Base-by-base conservation (phyloP, 768 basidiomycete species). In the Mycena alexandri region DNA sequence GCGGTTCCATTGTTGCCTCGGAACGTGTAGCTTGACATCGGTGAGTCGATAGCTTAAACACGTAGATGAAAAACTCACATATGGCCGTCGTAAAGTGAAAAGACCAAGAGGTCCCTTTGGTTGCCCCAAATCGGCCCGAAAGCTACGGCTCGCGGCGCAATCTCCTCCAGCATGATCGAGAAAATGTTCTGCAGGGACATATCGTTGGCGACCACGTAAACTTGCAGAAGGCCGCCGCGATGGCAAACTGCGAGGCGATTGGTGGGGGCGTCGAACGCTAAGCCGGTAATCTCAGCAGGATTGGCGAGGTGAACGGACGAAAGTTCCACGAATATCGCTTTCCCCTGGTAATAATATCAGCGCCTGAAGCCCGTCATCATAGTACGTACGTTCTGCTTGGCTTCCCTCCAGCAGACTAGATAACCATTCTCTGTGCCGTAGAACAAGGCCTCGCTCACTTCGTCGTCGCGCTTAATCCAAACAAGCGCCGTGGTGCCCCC, bases 161-260 rank as follows among this genome's bases (percentile, higher is more conserved):
- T 21, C 22, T 70, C 46, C 41, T 50, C 38, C 33, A 73, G 60
- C 56, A 46, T 61, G 42, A 70, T 44, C 41, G 74, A 59, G 56
- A 70, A 75, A 54, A 73, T 62, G 43, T 65, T 42, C 21, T 25
- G 21, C 17, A 69, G 61, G 8, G 57, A 33, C 71, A 72, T 29
- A 29, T 29, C 71, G 21, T 42, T 60, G 53, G 64, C 51, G 19
- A 72, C 46, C 19, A 63, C n/a, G 44, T 71, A 71, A 29, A 75
- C 46, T 33, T 72, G 73, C 22, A 75, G 44, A 17, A 71, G 38
- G 46, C 58, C 67, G 52, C 68, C 66, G 22, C 69, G 68, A 55
- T 71, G 71, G 63, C 68, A 67, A 12, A 67, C 63, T 41, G 69
- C 67, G n/a, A 75, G 72, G 53, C 66, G 68, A 44, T 69, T 72